Evolutionary conservation across 2,329 filamentous ascomycete genomes (phyloP).

Genomic region (Fusarium siculi): DNA sequence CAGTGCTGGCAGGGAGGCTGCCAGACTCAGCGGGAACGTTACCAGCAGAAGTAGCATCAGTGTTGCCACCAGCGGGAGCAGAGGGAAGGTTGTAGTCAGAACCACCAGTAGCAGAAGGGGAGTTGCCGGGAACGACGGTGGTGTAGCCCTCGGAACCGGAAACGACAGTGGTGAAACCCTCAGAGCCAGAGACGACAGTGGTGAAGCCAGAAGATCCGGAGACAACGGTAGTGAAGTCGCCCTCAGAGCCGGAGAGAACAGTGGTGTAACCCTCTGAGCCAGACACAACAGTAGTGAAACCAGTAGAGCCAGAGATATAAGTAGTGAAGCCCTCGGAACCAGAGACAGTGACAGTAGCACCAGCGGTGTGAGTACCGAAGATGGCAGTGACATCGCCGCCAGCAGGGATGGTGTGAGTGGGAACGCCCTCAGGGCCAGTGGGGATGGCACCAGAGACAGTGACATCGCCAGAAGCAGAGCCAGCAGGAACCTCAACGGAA

Average conservation of each 20-base stretch:
- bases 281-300: background rate
- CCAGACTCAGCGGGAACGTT: conserved; percentile 8
- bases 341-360: conserved; percentile 1
- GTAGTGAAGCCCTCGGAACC: conserved; percentile 8
- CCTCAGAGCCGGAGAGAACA: conserved; percentile 5
- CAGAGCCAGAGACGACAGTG: conserved; percentile 6
- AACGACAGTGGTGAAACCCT: conserved; percentile 13
- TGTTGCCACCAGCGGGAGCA: background rate
- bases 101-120: background rate
- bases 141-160: conserved; percentile 3
- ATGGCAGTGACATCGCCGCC: conserved; percentile 21
- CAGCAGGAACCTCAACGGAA: background rate
- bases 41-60: conserved; percentile 8
- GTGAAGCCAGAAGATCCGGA: conserved; percentile 17
- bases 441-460: conserved; percentile 1
- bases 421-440: conserved; percentile 11
- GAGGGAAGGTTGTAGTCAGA: background rate
- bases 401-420: conserved; percentile 7
- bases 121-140: background rate
- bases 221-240: conserved; percentile 15
- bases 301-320: conserved; percentile 9
- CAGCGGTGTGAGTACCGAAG: conserved; percentile 16
- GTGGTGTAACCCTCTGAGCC: conserved; percentile 12
- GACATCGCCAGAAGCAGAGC: background rate
- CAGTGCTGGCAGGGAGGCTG: conserved; percentile 8